Evolutionary conservation across 2,329 filamentous ascomycete species (phyloP), one percentile per base, ranked within the genome.

Genomic region (Dactylellina drechsleri): DNA sequence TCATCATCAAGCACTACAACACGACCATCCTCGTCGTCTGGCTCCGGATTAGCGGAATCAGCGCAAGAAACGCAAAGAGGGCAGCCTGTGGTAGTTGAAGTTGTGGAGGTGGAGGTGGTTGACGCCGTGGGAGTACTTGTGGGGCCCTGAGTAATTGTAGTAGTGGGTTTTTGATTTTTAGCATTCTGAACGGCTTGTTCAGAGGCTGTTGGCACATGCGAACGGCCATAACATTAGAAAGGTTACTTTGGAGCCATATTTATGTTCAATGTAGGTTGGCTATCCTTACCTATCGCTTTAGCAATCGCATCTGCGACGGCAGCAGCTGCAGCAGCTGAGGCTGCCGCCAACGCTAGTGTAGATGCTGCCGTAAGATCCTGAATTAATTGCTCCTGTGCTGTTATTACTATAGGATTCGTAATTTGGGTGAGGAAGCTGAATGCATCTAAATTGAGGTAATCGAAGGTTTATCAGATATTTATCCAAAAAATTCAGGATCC

Each of bases 161-260:
- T 13, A 3, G 57, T 28, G 7, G 57, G 57, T 7, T 43, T 40
- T 20, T 61, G 57, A 16, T 61, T 61, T n/a, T 20, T 61, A 2
- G 57, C 57, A 15, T 61, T 20, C 26, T 61, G 57, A 2, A 61
- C 57, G 13, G 57, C 57, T 61, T 61, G 57, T 41, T 61, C 57
- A 23, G 41, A 47, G 12, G 43, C 57, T 61, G 28, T 61, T 28
- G 4, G 16, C 28, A 47, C 6, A 15, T 47, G n/a, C 18, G 20
- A 31, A 18, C 15, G 23, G 12, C 5, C 28, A 13, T 10, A 4
- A 23, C 26, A 13, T 57, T 40, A 7, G 40, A 50, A 10, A 50
- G 3, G 3, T 28, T 7, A 28, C 26, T 28, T 28, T 28, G 26
- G 3, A 28, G 3, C 26, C 26, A 28, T 28, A 7, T 28, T 28